Conservation (phyloP, 2,329 filamentous ascomycete species). For the Fusarium brachygibbosum region DNA sequence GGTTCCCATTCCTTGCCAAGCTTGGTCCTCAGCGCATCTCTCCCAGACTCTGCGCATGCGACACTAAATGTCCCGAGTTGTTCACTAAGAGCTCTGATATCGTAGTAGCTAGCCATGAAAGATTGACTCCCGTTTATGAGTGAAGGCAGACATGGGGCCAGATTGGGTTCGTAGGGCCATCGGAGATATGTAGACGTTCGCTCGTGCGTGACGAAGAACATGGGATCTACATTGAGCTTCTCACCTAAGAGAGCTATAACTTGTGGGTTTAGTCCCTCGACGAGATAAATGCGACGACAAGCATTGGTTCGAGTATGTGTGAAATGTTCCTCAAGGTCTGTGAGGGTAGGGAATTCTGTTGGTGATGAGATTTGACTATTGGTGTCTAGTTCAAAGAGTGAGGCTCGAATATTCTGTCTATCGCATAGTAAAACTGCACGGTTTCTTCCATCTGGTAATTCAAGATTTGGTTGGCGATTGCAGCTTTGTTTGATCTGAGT, state of each 20-base stretch:
- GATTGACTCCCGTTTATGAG: slow-evolving; percentile 6
- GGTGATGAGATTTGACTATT: not conserved
- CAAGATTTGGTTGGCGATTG: slow-evolving; percentile 4
- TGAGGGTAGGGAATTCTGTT: not conserved
- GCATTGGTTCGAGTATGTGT: not conserved
- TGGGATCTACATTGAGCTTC: slow-evolving; percentile 5
- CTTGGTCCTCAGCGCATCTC: slow-evolving; percentile 11
- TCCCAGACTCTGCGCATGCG: not conserved
- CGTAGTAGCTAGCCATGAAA: slow-evolving; percentile 10
- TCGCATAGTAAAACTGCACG: slow-evolving; percentile 2
- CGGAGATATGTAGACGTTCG: slow-evolving; percentile 13
- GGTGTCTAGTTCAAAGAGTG: not conserved
- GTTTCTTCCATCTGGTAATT: slow-evolving; percentile 15
- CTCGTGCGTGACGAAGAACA: slow-evolving; percentile 17
- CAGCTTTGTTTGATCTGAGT: slow-evolving; percentile 10
- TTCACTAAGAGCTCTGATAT: not conserved
- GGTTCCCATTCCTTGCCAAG: slow-evolving; percentile 10
- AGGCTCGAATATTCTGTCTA: slow-evolving; percentile 1
- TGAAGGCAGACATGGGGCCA: slow-evolving; percentile 10
- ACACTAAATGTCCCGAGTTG: slow-evolving; percentile 6
- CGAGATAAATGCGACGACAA: slow-evolving; percentile 1
- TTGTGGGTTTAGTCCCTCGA: slow-evolving; percentile 3
- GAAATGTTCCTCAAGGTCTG: not conserved
- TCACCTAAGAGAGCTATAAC: slow-evolving; percentile 7
- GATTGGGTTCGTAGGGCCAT: slow-evolving; percentile 16